Evolutionary conservation across 1,284 basidiomycete species (phyloP).

Genomic region (Cutaneotrichosporon daszewskae): DNA sequence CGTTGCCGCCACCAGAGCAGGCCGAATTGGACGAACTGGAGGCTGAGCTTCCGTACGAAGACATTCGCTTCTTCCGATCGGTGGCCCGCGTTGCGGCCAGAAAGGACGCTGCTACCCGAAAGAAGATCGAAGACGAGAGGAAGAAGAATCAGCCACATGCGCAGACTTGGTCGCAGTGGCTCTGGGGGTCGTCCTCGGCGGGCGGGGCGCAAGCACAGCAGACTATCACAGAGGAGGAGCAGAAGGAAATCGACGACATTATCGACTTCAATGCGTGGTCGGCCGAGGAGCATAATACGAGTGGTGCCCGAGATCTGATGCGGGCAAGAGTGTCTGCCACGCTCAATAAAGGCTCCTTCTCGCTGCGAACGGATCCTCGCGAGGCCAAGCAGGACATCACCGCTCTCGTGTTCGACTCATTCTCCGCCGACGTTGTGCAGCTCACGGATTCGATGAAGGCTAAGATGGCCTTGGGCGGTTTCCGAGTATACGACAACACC

Average conservation of each 20-base stretch:
- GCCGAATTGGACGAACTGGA: conserved; percentile 66
- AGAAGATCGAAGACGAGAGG: conserved; percentile 65
- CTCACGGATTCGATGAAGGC: conserved; percentile 80
- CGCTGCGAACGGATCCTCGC: conserved; percentile 65
- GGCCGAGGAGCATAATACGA: conserved; percentile 56
- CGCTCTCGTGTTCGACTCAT: conserved; percentile 81
- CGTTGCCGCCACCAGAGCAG: conserved; percentile 58
- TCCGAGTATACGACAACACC: conserved; percentile 89
- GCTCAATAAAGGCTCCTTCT: conserved; percentile 80
- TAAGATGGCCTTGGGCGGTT: conserved; percentile 76
- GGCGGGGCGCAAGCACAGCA: conserved; percentile 18
- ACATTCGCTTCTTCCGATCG: conserved; percentile 95
- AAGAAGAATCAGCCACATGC: conserved; percentile 50
- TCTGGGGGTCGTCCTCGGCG: conserved; percentile 63
- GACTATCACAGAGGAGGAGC: conserved; percentile 72
- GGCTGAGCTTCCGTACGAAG: conserved; percentile 80
- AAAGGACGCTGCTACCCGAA: conserved; percentile 71
- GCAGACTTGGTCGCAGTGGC: conserved; percentile 73
- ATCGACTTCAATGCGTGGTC: conserved; percentile 87
- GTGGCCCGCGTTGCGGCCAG: conserved; percentile 84
- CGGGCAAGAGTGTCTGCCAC: conserved; percentile 71
- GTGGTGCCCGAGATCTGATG: conserved; percentile 74
- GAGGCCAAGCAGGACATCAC: conserved; percentile 65
- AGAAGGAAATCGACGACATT: conserved; percentile 85
- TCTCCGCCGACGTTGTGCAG: conserved; percentile 80